These are phyloP conservation scores for Fraxinus platypoda DNA, from an alignment of 305 asterid genomes.

Conservation along the genomic window DNA sequence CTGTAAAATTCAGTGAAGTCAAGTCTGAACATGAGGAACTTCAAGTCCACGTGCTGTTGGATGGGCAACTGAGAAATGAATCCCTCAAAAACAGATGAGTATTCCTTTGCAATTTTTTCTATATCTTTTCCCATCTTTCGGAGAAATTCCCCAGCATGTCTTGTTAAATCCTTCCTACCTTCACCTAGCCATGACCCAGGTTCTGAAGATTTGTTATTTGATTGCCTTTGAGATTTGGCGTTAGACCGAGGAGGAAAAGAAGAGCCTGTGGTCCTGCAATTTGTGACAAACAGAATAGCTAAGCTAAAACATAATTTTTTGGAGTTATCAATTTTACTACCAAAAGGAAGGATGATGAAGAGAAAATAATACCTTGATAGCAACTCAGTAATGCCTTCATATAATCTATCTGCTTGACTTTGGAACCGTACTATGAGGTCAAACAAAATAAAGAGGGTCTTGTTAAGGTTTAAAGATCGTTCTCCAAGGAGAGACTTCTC, in stretches of 20 bases:
- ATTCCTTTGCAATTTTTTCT: conserved; percentile 74
- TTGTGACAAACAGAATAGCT: conserved; percentile 22
- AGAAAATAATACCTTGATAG: conserved; percentile 65
- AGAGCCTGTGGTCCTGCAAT: conserved; percentile 57
- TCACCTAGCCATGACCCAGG: conserved; percentile 83
- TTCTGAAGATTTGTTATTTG: conserved; percentile 57
- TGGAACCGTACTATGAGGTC: conserved; percentile 84
- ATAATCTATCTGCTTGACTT: conserved; percentile 87
- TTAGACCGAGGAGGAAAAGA: conserved; percentile 47
- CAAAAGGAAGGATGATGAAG: conserved; percentile 3
- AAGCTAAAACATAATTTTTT: conserved; percentile 16
- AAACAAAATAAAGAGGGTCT: conserved; percentile 68
- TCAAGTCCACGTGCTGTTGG: conserved; percentile 84
- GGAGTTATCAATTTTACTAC: conserved; percentile 4
- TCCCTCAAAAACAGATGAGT: conserved; percentile 76
- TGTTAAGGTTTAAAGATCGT: conserved; percentile 71
- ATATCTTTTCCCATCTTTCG: conserved; percentile 71
- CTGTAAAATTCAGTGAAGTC: conserved; percentile 93
- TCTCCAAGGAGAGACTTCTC: conserved; percentile 97
- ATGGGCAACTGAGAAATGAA: conserved; percentile 85
- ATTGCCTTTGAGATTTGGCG: conserved; percentile 45
- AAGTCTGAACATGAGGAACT: conserved; percentile 89
- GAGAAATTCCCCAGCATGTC: conserved; percentile 82
- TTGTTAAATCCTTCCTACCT: conserved; percentile 88
- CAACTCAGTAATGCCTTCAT: conserved; percentile 91